Percentiles rank a stretch among this genome's conserved stretches.
Evolutionary conservation across 1,284 basidiomycete species (phyloP).

Genomic region (Apiotrichum porosum): DNA sequence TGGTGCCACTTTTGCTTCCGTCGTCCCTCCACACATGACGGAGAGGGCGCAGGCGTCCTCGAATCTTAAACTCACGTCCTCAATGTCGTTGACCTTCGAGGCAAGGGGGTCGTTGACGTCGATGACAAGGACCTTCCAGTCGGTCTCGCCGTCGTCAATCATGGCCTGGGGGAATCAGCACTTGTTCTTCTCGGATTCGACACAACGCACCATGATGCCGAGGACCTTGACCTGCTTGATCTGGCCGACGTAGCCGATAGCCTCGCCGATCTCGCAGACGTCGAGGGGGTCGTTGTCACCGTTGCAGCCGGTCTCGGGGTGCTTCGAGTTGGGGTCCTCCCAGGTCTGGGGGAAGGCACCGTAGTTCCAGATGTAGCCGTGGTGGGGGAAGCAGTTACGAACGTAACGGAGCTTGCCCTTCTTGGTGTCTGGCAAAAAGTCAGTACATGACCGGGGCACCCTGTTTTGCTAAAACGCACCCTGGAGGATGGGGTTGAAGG

Average conservation of each 20-base stretch:
- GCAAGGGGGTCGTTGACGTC: constrained; percentile 96
- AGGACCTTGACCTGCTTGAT: constrained; percentile 99
- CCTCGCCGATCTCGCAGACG: constrained; percentile 99
- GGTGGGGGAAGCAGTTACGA: constrained; percentile 99
- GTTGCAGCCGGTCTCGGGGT: constrained; percentile 97
- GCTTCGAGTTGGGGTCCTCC: constrained; percentile 85
- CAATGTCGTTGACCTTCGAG: constrained; percentile 94
- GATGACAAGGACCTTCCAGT: constrained; percentile 98
- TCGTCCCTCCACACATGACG: too few relatives aligned
- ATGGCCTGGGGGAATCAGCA: too few relatives aligned
- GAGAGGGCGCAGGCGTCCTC: too few relatives aligned
- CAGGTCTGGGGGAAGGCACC: constrained; percentile 98
- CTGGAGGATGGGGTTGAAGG: constrained; percentile 99
- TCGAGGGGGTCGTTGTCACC: constrained; percentile 99
- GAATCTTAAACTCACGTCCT: too few relatives aligned
- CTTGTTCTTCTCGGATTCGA: too few relatives aligned
- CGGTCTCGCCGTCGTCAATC: constrained; percentile 95
- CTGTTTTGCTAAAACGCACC: constrained; percentile 30
- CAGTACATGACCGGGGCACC: not conserved
- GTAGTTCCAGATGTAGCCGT: constrained; percentile 88
- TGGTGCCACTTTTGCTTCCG: too few relatives aligned
- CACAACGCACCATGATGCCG: constrained; percentile 99
- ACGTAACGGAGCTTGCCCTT: constrained; percentile 90
- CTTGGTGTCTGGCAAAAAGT: constrained; percentile 46
- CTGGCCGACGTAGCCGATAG: constrained; percentile 94